A percentile compares a stretch with the other conserved stretches of the same genome.
Conservation (phyloP, 2,329 filamentous ascomycete genomes). For the Trichoderma semiorbis region DNA sequence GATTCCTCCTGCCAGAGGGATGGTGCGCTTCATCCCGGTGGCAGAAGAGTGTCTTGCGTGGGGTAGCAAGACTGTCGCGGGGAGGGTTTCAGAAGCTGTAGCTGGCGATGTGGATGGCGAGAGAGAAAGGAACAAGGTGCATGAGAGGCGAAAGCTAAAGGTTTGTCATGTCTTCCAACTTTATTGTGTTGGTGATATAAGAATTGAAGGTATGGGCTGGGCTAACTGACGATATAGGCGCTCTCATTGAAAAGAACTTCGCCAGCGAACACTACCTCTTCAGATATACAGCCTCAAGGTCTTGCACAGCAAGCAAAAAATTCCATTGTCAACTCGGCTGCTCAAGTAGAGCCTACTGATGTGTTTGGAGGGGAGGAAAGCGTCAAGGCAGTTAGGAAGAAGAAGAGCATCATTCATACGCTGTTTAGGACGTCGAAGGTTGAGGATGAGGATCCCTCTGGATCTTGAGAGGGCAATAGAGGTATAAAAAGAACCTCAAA, state of each 20-base stretch:
- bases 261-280: not conserved
- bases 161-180: not conserved
- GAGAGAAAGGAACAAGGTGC: not conserved
- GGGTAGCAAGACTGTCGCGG: conserved; percentile 65
- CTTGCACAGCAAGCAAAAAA: not conserved
- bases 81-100: conserved; percentile 48
- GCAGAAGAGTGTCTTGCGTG: conserved; percentile 69
- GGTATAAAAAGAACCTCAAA: not conserved
- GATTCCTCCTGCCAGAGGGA: conserved; percentile 63
- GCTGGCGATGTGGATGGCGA: not conserved
- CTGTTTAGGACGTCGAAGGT: conserved; percentile 16
- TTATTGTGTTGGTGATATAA: too few species aligned
- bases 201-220: too few species aligned
- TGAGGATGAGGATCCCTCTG: not conserved
- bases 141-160: conserved; percentile 9
- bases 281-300: not conserved
- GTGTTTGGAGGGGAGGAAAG: not conserved
- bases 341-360: not conserved
- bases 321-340: not conserved
- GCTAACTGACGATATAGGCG: conserved; percentile 2
- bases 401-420: conserved; percentile 21
- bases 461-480: not conserved
- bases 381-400: conserved; percentile 4
- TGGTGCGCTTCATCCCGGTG: conserved; percentile 68
- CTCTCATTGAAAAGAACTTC: conserved; percentile 10